Conservation (phyloP, 306 rosid genomes). For the Prunus campanulata region DNA sequence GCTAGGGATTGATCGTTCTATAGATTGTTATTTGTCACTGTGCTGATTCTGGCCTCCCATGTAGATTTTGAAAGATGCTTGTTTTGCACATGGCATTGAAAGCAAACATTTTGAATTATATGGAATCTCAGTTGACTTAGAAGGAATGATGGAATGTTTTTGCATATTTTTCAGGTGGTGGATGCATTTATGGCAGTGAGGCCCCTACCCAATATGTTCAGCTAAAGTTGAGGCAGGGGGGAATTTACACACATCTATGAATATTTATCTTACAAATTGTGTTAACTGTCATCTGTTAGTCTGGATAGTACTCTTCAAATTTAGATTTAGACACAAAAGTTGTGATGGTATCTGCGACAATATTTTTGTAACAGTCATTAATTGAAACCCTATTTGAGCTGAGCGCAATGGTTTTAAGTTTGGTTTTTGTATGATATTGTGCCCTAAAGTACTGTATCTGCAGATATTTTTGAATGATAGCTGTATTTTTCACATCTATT, state of each 20-base stretch:
- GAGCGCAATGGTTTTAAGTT: background rate
- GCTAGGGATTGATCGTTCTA: background rate
- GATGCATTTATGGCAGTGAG: constrained; percentile 90
- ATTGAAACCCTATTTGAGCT: background rate
- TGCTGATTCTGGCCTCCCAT: background rate
- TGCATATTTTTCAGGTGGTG: constrained; percentile 58
- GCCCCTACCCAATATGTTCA: constrained; percentile 79
- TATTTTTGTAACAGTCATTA: background rate
- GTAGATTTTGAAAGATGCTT: background rate
- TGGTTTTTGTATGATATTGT: background rate
- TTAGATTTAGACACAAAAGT: background rate
- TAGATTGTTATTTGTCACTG: background rate
- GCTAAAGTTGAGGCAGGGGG: constrained; percentile 20
- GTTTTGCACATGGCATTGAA: background rate
- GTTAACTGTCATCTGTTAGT: background rate
- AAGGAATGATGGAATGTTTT: background rate
- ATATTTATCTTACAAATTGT: too few relatives aligned
- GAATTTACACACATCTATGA: background rate
- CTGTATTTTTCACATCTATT: background rate
- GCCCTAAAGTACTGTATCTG: background rate
- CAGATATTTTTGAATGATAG: background rate
- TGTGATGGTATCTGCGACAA: background rate
- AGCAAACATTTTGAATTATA: background rate
- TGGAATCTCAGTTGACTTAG: background rate
- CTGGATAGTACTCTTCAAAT: background rate